These are phyloP conservation scores for Yamadazyma philogaea DNA, from an alignment of 805 yeast species.

Conservation along the genomic window DNA sequence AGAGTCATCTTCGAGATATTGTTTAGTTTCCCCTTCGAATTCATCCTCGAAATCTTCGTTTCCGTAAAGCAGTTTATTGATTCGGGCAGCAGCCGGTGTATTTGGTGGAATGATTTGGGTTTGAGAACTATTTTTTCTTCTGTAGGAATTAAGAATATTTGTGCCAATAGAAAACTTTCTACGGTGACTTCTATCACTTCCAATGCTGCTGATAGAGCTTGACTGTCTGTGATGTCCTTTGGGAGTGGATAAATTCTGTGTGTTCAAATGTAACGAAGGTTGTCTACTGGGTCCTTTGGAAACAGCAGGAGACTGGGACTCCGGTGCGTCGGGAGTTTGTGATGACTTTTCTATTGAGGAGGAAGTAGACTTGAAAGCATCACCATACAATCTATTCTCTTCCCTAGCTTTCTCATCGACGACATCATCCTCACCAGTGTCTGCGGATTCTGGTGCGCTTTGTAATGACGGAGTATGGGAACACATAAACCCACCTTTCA, in stretches of 20 bases:
- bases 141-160: slow-evolving; percentile 45
- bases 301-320: slow-evolving; percentile 3
- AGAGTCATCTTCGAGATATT: slow-evolving; percentile 52
- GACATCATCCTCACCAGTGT: slow-evolving; percentile 2
- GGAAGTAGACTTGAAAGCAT: slow-evolving; percentile 38
- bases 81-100: slow-evolving; percentile 52
- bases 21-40: slow-evolving; percentile 24
- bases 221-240: slow-evolving; percentile 36
- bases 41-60: slow-evolving; percentile 30
- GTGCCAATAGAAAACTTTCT: slow-evolving; percentile 65
- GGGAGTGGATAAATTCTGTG: slow-evolving; percentile 29
- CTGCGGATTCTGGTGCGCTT: slow-evolving; percentile 2
- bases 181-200: slow-evolving; percentile 39
- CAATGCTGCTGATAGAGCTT: slow-evolving; percentile 27
- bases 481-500: slow-evolving; percentile 91
- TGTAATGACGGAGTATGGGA: slow-evolving; percentile 56
- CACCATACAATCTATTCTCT: slow-evolving; percentile 35
- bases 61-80: slow-evolving; percentile 26
- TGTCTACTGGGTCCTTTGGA: slow-evolving; percentile 31
- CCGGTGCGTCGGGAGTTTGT: slow-evolving; percentile 25
- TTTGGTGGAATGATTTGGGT: slow-evolving; percentile 44
- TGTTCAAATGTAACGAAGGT: slow-evolving; percentile 34
- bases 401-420: slow-evolving; percentile 21
- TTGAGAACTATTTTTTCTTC: slow-evolving; percentile 47
- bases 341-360: slow-evolving; percentile 18